Base-by-base conservation (phyloP, 306 rosid genomes). In the Prunus mira region DNA sequence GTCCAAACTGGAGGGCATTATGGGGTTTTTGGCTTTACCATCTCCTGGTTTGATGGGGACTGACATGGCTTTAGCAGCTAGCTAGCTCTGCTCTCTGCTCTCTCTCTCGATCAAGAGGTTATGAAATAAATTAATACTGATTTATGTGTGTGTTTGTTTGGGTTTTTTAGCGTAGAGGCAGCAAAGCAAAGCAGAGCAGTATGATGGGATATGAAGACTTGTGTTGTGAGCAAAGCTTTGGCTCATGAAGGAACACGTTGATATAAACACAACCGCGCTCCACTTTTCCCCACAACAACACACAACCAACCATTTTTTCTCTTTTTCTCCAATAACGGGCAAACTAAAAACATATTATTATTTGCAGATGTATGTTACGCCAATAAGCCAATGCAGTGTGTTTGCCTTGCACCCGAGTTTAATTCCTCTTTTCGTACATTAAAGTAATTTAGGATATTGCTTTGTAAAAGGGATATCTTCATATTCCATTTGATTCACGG, bases 191-290 rank as follows among this genome's bases (percentile, higher is more conserved):
- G 57, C 41, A 38, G 9, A 38, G 43, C 43, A 38, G 43, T 38
- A 38, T 38, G 43, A 38, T 38, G 43, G 41, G 43, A 38, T 38
- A 38, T 38, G 43, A 38, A 38, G 43, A 38, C 43, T 6, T 38
- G 43, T 6, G 43, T 38, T 38, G 43, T 38, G 43, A 38, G 43
- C 19, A 46, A 80, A 73, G 57, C 73, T 71, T 89, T 89, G 93
- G 93, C 66, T 77, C 52, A 78, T 28, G 81, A 85, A 79, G 74
- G 89, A 87, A 85, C 93, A 89, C 93, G 93, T 89, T 75, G 91
- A 79, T 69, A 73, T 69, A 57, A 18, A 79, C 19, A 30, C 10
- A 79, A 65, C 93, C 91, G 80, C 76, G 89, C 88, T 78, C 63
- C 78, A 77, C 85, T 76, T 83, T 65, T 10, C 4, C 7, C 13